Evolutionary conservation across 352 stramenopile species (phyloP), one percentile per base, ranked within the genome.

Genomic region (Phytophthora uliginosa): DNA sequence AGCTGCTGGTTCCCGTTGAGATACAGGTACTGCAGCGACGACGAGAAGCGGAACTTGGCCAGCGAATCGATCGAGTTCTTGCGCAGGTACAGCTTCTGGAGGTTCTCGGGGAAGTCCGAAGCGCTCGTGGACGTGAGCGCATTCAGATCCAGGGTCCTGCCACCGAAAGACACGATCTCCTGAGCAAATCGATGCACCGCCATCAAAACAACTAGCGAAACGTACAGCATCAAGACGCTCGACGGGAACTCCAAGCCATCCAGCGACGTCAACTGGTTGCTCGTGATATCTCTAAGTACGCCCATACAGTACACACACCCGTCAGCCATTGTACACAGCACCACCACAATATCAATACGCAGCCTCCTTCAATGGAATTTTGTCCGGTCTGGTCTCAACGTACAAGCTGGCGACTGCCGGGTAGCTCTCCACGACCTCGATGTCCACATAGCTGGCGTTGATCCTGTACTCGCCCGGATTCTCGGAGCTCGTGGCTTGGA

Each of bases 1-100:
- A 86, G 74, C 28, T 84, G 63, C 45, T 69, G 42, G 59, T 91
- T 91, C 9, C 79, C 78, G 48, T 77, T 83, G 12, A 88, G 60
- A 53, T 68, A 79, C 63, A 83, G 64, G 20, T 64, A 24, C 42
- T 83, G 69, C 18, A 83, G 59, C 2, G 62, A 63, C 8, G 63
- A 56, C 24, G 76, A 70, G 40, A 79, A 79, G 33, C 64, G 69
- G 34, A 80, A 80, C 36, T 71, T 74, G 26, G 63, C 64, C 38
- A 83, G 58, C 24, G 69, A 83, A 28, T 72, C 53, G 52, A 80
- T 83, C 45, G 64, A 70, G 52, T 83, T 80, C 48, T 83, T 79
- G 50, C 66, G 72, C 26, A 80, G 51, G 36, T 74, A 80, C 9
- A 80, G 48, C 12, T 57, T 69, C 28, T 71, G 63, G 17, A 77